Evolutionary conservation across 176 grass and related monocot species (phyloP), one percentile per base, ranked within the genome.

Genomic region (Avena sativa): DNA sequence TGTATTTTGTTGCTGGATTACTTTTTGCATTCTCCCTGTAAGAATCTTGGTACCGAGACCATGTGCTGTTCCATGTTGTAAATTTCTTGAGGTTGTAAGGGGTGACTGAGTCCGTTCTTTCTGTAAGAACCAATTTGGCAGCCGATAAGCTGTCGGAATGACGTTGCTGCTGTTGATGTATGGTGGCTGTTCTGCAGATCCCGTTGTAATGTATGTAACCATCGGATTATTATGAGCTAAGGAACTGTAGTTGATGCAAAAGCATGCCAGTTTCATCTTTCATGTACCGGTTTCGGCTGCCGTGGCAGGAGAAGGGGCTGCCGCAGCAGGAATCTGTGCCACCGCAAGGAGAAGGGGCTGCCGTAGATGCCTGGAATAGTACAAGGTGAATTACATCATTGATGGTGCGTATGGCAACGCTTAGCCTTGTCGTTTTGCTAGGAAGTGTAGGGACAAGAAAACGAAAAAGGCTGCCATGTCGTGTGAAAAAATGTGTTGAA

Each of bases 1-100:
- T 69, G 69, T 76, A 51, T 74, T 79, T 75, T 87, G 58, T 81
- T 76, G 86, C 69, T 85, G 60, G 76, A 91, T 81, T 91, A 59
- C 70, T 88, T 88, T 84, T 91, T 81, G 51, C 76, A 71, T 85
- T 88, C 40, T 66, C 81, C 81, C 80, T 85, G 81, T 91, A 85
- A 75, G 76, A 91, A 91, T 43, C 58, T 76, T 79, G 76, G 58
- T 84, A 74, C 48, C n/a, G 4, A 80, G 60, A 84, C 50, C 50
- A 61, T 85, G 49, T 16, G 38, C 58, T 81, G 59, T 77, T 85
- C 69, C 4, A 12, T 81, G 81, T 34, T 88, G 86, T 88, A 91
- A 81, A 85, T 91, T 56, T 81, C 44, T 85, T 69, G 81, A 69
- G 69, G 78, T 76, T 81, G 68, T 85, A 77, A 76, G 82, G 85